phyloP scores from a whole-genome alignment of 768 basidiomycete species.

The Exsudoporus frostii region DNA sequence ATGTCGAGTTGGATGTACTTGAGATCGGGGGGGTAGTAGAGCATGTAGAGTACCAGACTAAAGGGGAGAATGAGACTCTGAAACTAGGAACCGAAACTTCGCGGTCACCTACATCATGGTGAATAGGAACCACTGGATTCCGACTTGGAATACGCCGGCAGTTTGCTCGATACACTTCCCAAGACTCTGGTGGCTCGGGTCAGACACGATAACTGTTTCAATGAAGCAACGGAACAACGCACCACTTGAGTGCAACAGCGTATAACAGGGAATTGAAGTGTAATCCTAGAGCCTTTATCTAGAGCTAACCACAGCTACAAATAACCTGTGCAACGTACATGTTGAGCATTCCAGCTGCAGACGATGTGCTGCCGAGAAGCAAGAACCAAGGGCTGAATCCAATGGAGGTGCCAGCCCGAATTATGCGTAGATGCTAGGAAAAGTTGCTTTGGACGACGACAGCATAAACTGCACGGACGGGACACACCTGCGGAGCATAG shows the following conservation, averaged over 20 bases:
- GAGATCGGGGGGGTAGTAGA: slow-evolving; percentile 84
- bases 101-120: slow-evolving; percentile 65
- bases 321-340: slow-evolving; percentile 44
- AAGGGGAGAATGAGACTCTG: not conserved
- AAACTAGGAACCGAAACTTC: not conserved
- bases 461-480: not conserved
- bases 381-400: slow-evolving; percentile 93
- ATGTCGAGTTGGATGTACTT: slow-evolving; percentile 58
- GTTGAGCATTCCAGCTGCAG: slow-evolving; percentile 81
- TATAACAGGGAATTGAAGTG: slow-evolving; percentile 80
- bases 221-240: slow-evolving; percentile 28
- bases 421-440: slow-evolving; percentile 75
- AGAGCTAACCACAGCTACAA: not conserved
- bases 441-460: not conserved
- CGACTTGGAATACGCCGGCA: slow-evolving; percentile 80
- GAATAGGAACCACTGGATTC: slow-evolving; percentile 82
- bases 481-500: slow-evolving; percentile 74
- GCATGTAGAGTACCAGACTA: slow-evolving; percentile 86
- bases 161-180: slow-evolving; percentile 76
- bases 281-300: slow-evolving; percentile 48
- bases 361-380: slow-evolving; percentile 81
- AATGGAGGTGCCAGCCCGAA: slow-evolving; percentile 71
- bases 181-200: slow-evolving; percentile 44
- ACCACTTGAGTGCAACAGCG: slow-evolving; percentile 79
- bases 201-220: not conserved